Evolutionary conservation across 2,329 filamentous ascomycete genomes (phyloP).

Genomic region (Cryoendolithus antarcticus): DNA sequence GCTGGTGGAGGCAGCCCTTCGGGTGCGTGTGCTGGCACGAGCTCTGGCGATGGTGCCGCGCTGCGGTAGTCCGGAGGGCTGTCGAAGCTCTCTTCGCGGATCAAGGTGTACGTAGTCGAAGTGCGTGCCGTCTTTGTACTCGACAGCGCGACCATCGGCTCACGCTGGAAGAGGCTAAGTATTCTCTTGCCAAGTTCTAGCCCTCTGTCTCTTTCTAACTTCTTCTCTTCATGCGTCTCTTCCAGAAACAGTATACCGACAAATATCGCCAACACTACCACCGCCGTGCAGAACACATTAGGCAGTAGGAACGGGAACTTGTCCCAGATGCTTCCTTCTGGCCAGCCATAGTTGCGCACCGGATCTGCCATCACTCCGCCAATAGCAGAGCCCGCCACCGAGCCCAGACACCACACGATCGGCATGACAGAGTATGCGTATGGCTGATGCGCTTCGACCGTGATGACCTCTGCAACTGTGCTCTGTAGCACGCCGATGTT

Average conservation of each 20-base stretch:
- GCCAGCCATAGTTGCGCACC: slow-evolving; percentile 54
- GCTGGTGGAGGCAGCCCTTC: slow-evolving; percentile 19
- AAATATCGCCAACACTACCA: slow-evolving; percentile 62
- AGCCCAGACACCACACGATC: slow-evolving; percentile 94
- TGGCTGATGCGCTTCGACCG: slow-evolving; percentile 83
- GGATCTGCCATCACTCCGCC: slow-evolving; percentile 83
- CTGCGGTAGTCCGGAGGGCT: slow-evolving; percentile 57
- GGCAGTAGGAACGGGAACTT: slow-evolving; percentile 80
- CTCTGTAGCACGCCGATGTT: slow-evolving; percentile 95
- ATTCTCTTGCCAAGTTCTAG: slow-evolving; percentile 66
- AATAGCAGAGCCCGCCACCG: slow-evolving; percentile 83
- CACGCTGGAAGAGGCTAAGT: slow-evolving; percentile 18
- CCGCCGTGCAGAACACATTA: slow-evolving; percentile 76
- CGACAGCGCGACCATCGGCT: slow-evolving; percentile 11
- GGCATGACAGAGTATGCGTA: slow-evolving; percentile 97
- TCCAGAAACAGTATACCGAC: slow-evolving; percentile 80
- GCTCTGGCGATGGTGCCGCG: slow-evolving; percentile 41
- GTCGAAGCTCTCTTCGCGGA: slow-evolving; percentile 49
- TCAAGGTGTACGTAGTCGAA: slow-evolving; percentile 50
- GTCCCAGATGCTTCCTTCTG: slow-evolving; percentile 62
- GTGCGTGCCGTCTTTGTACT: slow-evolving; percentile 32
- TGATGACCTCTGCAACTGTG: slow-evolving; percentile 87
- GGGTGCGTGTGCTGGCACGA: slow-evolving; percentile 19
- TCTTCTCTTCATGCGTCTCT: slow-evolving; percentile 82
- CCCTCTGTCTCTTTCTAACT: slow-evolving; percentile 61